These are phyloP conservation scores for Dictyophora rubrovolvata DNA, from an alignment of 768 basidiomycete species.

Conservation along the genomic window DNA sequence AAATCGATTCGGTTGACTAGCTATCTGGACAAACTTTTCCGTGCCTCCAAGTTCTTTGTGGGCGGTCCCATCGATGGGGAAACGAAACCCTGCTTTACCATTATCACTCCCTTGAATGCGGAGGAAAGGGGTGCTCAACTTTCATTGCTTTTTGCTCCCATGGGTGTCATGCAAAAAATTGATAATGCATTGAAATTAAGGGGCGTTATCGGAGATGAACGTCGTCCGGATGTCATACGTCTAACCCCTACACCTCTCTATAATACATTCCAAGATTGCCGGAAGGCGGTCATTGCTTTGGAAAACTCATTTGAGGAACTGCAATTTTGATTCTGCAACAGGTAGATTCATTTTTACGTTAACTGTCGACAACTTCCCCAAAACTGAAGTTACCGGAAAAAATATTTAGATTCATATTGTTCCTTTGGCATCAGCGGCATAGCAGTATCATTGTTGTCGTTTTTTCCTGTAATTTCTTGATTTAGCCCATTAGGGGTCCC, in stretches of 20 bases:
- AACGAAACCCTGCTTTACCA: constrained; percentile 58
- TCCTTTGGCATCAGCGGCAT: no score
- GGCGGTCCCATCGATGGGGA: not conserved
- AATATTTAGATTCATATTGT: no score
- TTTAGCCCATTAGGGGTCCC: no score
- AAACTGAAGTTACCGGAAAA: no score
- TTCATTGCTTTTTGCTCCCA: constrained; percentile 71
- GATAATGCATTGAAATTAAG: constrained; percentile 45
- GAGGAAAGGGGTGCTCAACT: constrained; percentile 76
- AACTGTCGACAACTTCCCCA: no score
- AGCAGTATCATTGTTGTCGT: no score
- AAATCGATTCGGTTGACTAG: constrained; percentile 65
- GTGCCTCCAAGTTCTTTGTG: constrained; percentile 54
- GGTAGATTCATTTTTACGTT: no score
- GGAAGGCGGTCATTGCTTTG: constrained; percentile 53
- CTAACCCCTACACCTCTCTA: constrained; percentile 83
- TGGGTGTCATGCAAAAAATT: constrained; percentile 61
- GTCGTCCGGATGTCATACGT: constrained; percentile 86
- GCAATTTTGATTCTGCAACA: no score
- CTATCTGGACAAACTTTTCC: constrained; percentile 56
- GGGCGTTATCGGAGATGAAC: constrained; percentile 88
- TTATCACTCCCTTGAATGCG: constrained; percentile 73
- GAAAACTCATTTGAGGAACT: constrained; percentile 30
- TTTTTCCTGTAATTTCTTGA: no score
- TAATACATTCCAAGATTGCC: constrained; percentile 70